These are phyloP conservation scores for Globisporangium echinulatum DNA, from an alignment of 352 stramenopile genomes.

Conservation along the genomic window DNA sequence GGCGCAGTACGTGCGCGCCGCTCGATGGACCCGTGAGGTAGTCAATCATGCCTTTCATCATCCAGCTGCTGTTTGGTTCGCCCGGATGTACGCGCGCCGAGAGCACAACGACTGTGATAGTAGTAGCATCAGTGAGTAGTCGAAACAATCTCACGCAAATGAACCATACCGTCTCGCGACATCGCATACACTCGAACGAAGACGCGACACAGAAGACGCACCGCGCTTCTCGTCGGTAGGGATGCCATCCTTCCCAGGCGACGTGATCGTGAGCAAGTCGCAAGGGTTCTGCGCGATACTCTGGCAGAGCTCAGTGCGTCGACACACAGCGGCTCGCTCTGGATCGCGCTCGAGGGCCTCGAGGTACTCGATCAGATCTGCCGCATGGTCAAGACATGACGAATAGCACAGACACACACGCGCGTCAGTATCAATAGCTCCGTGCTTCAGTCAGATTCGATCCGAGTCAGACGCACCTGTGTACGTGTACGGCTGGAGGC, in stretches of 20 bases:
- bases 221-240: constrained; percentile 39
- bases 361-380: constrained; percentile 73
- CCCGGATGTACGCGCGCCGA: constrained; percentile 85
- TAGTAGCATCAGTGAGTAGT: not conserved
- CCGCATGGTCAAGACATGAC: not conserved
- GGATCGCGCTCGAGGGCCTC: constrained; percentile 49
- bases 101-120: constrained; percentile 66
- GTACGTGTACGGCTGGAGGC: constrained; percentile 85
- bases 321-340: constrained; percentile 29
- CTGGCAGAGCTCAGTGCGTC: constrained; percentile 72
- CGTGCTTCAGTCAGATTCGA: not conserved
- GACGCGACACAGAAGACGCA: constrained; percentile 10
- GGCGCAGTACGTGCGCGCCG: constrained; percentile 59
- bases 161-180: too few relatives aligned
- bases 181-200: not conserved
- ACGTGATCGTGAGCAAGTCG: constrained; percentile 88
- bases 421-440: not conserved
- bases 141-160: too few relatives aligned
- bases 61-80: constrained; percentile 86
- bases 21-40: constrained; percentile 71
- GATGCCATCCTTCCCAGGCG: constrained; percentile 28
- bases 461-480: constrained; percentile 28
- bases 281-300: constrained; percentile 81
- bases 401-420: not conserved
- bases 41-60: constrained; percentile 92